These are phyloP conservation scores for Colletotrichum sublineola DNA, from an alignment of 2,329 filamentous ascomycete species.

Conservation along the genomic window DNA sequence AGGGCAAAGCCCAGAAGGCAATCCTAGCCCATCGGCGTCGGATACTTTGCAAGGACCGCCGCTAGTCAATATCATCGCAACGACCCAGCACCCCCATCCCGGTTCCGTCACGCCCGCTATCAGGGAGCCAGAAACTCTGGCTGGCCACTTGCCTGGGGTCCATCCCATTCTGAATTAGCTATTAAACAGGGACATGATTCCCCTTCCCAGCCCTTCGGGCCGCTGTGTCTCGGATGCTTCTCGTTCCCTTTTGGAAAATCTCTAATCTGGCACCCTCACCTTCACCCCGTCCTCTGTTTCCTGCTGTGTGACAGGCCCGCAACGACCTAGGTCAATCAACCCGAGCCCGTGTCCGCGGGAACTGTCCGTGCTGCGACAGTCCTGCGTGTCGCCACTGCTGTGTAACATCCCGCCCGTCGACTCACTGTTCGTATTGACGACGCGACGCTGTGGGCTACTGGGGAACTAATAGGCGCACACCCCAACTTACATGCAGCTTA, in stretches of 20 bases:
- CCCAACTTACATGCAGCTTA: background rate
- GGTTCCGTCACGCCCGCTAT: conserved; percentile 17
- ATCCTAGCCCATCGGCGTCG: conserved; percentile 30
- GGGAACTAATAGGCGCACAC: too few relatives aligned
- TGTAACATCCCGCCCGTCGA: background rate
- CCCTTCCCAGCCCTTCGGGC: conserved; percentile 3
- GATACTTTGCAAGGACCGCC: conserved; percentile 19
- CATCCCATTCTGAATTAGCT: background rate
- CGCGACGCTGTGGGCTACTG: background rate
- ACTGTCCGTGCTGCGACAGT: conserved; percentile 6
- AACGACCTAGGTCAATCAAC: background rate
- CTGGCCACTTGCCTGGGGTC: conserved; percentile 9
- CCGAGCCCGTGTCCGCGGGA: conserved; percentile 22
- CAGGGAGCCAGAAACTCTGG: background rate
- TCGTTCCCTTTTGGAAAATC: background rate
- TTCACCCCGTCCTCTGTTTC: background rate
- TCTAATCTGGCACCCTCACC: background rate
- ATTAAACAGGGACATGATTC: conserved; percentile 13
- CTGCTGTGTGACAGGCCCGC: conserved; percentile 1
- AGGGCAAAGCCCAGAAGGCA: conserved; percentile 5
- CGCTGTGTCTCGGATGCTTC: background rate
- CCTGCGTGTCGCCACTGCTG: conserved; percentile 3
- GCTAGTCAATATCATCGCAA: conserved; percentile 35
- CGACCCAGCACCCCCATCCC: conserved; percentile 30
- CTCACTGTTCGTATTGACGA: background rate